These are phyloP conservation scores for Reticulascus tulasneorum DNA, from an alignment of 2,329 filamentous ascomycete species.

Conservation along the genomic window DNA sequence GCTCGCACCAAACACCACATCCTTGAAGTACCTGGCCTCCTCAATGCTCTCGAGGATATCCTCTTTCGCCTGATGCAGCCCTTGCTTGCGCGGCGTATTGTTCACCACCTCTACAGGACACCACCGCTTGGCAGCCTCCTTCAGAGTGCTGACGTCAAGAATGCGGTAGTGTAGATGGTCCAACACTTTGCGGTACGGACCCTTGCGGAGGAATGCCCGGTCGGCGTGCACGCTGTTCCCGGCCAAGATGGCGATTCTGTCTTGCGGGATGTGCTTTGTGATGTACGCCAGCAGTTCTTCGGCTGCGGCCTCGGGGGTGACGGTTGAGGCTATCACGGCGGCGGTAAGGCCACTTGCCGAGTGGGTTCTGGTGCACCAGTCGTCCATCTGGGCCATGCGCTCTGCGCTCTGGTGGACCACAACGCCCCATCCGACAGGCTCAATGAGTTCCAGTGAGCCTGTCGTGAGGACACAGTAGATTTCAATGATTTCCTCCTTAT, in stretches of 20 bases:
- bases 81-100: conserved; percentile 67
- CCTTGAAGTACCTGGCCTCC: conserved; percentile 81
- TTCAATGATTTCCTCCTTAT: conserved; percentile 81
- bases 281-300: conserved; percentile 74
- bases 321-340: conserved; percentile 68
- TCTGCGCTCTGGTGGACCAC: conserved; percentile 70
- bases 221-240: conserved; percentile 95
- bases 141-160: conserved; percentile 86
- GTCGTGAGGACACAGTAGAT: conserved; percentile 92
- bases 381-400: conserved; percentile 73
- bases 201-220: conserved; percentile 69
- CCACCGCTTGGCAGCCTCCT: conserved; percentile 87
- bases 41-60: conserved; percentile 95
- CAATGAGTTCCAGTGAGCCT: conserved; percentile 69
- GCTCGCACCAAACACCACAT: conserved; percentile 56
- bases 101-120: conserved; percentile 56
- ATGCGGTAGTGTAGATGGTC: conserved; percentile 85
- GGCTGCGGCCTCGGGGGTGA: conserved; percentile 69
- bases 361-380: conserved; percentile 85
- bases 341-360: conserved; percentile 75
- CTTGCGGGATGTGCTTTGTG: conserved; percentile 62
- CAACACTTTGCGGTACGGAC: conserved; percentile 69
- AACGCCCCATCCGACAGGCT: conserved; percentile 73
- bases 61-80: conserved; percentile 74
- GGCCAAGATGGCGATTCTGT: conserved; percentile 68